Base-by-base conservation (phyloP, 169 alveolate genomes). In the Besnoitia besnoiti region DNA sequence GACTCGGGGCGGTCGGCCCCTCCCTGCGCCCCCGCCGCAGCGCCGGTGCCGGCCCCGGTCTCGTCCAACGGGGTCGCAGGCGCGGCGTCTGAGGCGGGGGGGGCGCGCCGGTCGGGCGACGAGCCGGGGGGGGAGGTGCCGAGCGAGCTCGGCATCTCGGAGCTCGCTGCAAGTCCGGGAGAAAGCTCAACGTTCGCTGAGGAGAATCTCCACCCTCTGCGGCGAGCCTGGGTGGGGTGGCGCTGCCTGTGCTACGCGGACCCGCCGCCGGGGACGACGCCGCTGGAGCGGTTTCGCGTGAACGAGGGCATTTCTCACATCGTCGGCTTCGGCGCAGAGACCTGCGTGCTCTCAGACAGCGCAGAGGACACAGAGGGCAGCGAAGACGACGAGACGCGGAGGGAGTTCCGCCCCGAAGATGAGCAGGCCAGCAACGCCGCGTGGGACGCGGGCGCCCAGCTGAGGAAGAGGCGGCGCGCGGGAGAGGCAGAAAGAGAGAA, bases 201-300 rank as follows among this genome's bases (percentile, higher is more conserved):
- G 21, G 47, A 73, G 46, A 73, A 10, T 10, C 24, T 14, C 67
- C 82, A 73, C 46, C 82, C 82, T 5, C 82, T 73, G 1, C 82
- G 46, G 47, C 16, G n/a, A n/a, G 82, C 82, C 82, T 73, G 82
- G 82, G 39, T 73, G n/a, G 82, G 82, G 7, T 77, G 87, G 87
- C 10, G 59, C 7, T 42, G 50, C 14, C 59, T 77, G 37, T 77
- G 87, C 59, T 77, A 27, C 40, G 49, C 87, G 12, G 87, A 37
- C n/a, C 61, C 87, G n/a, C 87, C 87, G 35, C 87, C 87, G 30
- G 87, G 87, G 61, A 77, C 87, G 61, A 27, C 87, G 8, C 37
- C 87, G 50, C 47, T 77, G 3, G 87, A 42, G 21, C 59, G 33
- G 30, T 14, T 16, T 5, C 7, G 59, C 49, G 87, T 77, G 61